A percentile compares a stretch with the other conserved stretches of the same genome.
These are phyloP conservation scores for Cotoneaster glaucophyllus DNA, from an alignment of 306 rosid genomes.

Conservation along the genomic window DNA sequence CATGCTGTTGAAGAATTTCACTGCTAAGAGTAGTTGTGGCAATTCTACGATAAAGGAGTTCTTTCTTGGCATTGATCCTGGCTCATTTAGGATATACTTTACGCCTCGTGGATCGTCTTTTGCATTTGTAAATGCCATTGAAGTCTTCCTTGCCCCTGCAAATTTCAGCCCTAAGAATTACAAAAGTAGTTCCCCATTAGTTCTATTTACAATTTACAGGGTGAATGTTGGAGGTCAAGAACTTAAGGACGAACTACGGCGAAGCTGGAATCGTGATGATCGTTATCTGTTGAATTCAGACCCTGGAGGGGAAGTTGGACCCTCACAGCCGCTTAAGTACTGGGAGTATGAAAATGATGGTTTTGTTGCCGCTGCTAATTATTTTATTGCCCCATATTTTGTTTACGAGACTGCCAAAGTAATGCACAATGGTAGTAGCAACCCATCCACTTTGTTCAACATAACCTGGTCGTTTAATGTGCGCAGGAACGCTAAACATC, in stretches of 20 bases:
- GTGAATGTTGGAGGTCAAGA: constrained; percentile 30
- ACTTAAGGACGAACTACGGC: background rate
- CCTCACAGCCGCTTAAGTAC: rapidly evolving
- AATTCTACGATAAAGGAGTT: constrained; percentile 28
- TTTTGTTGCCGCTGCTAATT: background rate
- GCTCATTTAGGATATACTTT: constrained; percentile 18
- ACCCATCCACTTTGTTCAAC: background rate
- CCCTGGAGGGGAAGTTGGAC: background rate
- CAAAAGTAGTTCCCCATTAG: background rate
- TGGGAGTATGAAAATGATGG: rapidly evolving
- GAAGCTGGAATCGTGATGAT: constrained; percentile 28
- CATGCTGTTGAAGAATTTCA: constrained; percentile 28
- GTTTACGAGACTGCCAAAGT: constrained; percentile 29
- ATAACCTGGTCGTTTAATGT: constrained; percentile 29
- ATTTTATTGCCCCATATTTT: background rate
- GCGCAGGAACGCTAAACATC: background rate
- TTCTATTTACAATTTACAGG: constrained; percentile 24
- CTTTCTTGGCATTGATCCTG: background rate
- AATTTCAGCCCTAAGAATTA: background rate
- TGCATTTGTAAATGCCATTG: constrained; percentile 56
- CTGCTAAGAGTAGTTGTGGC: background rate
- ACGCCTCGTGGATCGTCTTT: constrained; percentile 32
- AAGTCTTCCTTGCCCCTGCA: constrained; percentile 31
- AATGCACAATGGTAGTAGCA: background rate
- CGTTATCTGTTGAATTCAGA: background rate